Conservation (phyloP, 140 eudicot genomes). For the Cichorium intybus region DNA sequence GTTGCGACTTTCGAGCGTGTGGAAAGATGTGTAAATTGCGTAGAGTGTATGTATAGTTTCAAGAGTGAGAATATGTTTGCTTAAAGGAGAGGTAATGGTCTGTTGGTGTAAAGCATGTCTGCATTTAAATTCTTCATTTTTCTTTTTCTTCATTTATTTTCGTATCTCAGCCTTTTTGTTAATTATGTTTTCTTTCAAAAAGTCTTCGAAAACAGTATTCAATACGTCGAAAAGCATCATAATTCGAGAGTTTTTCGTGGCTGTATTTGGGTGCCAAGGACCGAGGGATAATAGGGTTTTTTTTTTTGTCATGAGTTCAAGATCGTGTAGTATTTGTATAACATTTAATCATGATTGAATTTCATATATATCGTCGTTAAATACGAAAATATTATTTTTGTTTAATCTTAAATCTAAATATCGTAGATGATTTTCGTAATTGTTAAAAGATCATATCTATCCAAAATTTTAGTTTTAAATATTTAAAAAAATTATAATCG, state of each 20-base stretch:
- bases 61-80: conserved; percentile 16
- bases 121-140: neutral
- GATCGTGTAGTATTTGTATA: no score
- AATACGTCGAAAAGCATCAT: neutral
- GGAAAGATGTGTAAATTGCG: neutral
- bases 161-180: neutral
- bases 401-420: no score
- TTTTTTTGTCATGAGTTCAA: no score
- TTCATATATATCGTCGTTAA: no score
- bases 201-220: neutral
- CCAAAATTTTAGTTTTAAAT: no score
- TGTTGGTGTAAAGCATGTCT: conserved; percentile 10
- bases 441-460: no score
- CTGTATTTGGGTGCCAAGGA: no score
- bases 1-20: neutral
- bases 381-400: no score
- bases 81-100: conserved; percentile 31
- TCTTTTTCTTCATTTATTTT: neutral
- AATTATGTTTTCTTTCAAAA: neutral
- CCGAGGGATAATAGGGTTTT: no score
- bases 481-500: no score
- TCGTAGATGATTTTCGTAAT: no score
- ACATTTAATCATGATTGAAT: no score
- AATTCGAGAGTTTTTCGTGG: neutral
- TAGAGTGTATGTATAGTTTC: conserved; percentile 25